Base-by-base conservation (phyloP, 208 protist genomes). In the Trypanosoma theileri region DNA sequence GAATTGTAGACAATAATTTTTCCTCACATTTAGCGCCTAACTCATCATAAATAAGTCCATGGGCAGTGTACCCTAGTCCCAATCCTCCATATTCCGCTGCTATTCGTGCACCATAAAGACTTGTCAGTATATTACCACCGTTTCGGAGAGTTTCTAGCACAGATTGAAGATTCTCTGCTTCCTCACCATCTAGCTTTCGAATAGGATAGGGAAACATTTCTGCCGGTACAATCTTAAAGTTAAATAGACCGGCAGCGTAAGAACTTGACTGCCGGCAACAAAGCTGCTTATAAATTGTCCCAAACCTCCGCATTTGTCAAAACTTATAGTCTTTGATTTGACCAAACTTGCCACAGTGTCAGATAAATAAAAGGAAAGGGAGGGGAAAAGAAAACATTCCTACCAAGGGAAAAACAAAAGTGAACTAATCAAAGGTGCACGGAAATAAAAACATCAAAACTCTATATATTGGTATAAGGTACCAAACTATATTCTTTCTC, bases 171-270 rank as follows among this genome's bases (percentile, higher is more conserved):
- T 86, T 92, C 40, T 96, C 91, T 6, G 73, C 80, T 68, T 93
- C 87, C 14, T 96, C 87, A 52, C 54, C 71, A 35, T 89, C 85
- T 45, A 96, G 65, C 52, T 89, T 86, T 44, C 84, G 82, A 19
- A 69, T 79, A 1, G 91, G 91, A 59, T 85, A 96, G 6, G 91
- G 91, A 69, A 93, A 87, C 53, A 96, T 72, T 67, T 96, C 87
- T 6, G 66, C 78, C 14, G 80, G 59, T 31, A 81, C 73, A 41
- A 92, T 75, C 50, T 92, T 92, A 57, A 85, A 91, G 59, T 90
- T 86, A 72, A 96, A 96, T 51, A 96, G 66, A n/a, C 89, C 89
- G 17, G 81, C 86, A 8, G 75, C 82, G 78, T 85, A 94, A 54
- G 89, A 94, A 16, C 71, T 77, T 24, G 83, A 76, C 31, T 54